These are phyloP conservation scores for Arabis hirsuta DNA, from an alignment of 345 rosid species.

Conservation along the genomic window DNA sequence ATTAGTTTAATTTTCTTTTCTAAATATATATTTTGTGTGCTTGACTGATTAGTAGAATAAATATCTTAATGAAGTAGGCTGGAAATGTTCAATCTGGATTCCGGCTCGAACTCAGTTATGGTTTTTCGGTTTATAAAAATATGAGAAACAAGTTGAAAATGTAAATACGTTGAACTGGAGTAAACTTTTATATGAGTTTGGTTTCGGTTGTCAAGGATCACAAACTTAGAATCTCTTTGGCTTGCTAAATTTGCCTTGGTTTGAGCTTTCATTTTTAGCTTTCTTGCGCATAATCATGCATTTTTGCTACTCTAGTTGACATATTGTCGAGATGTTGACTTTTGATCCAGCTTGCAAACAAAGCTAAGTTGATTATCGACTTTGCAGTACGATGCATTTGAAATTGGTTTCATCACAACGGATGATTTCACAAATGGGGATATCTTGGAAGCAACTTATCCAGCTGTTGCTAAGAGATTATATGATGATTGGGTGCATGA, in stretches of 20 bases:
- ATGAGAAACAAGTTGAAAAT: background rate
- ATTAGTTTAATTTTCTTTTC: background rate
- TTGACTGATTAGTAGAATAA: conserved; percentile 16
- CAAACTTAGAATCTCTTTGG: background rate
- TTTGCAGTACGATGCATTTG: conserved; percentile 96
- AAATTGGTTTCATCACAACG: conserved; percentile 91
- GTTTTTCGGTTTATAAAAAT: background rate
- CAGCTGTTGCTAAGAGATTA: conserved; percentile 92
- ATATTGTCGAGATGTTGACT: conserved; percentile 22
- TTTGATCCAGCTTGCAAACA: conserved; percentile 6
- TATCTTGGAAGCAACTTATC: conserved; percentile 93
- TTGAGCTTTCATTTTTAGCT: conserved; percentile 12
- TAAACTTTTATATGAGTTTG: conserved; percentile 5
- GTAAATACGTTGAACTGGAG: background rate
- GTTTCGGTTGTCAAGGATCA: conserved; percentile 12
- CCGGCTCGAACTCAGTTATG: background rate
- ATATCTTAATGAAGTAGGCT: conserved; percentile 10
- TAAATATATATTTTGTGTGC: background rate
- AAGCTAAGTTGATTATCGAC: conserved; percentile 16
- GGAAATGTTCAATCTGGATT: conserved; percentile 13
- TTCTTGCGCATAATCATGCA: conserved; percentile 3
- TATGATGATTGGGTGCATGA: conserved; percentile 74
- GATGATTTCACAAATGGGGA: conserved; percentile 99
- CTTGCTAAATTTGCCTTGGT: conserved; percentile 20
- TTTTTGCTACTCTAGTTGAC: conserved; percentile 12